phyloP scores from a whole-genome alignment of 331 rosid genomes.

The Spiraea crenata region DNA sequence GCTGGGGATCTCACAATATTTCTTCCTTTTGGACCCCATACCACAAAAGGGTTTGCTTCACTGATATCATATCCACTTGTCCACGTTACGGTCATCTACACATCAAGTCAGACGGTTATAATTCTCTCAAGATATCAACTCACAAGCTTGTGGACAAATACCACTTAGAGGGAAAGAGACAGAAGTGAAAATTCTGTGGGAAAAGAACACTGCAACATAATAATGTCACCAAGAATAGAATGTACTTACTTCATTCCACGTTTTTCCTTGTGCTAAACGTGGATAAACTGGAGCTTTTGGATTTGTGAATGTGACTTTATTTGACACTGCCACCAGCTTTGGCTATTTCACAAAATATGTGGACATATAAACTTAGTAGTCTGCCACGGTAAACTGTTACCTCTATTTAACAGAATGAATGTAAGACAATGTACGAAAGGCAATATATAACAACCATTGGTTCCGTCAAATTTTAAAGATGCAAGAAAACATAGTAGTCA shows the following conservation, averaged over 20 bases:
- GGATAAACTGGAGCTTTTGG: slow-evolving; percentile 92
- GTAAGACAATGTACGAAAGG: neutral
- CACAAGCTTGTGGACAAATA: neutral
- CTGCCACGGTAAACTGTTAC: neutral
- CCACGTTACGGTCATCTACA: slow-evolving; percentile 93
- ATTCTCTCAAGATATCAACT: slow-evolving; percentile 9
- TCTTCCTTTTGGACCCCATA: slow-evolving; percentile 71
- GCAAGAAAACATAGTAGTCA: neutral
- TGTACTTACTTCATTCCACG: slow-evolving; percentile 74
- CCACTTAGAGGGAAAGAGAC: neutral
- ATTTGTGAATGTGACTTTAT: slow-evolving; percentile 57
- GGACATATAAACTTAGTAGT: slow-evolving; percentile 7
- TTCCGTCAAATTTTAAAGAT: neutral
- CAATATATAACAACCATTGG: neutral
- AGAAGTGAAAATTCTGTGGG: neutral
- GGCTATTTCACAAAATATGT: slow-evolving; percentile 46
- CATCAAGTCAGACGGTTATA: slow-evolving; percentile 22
- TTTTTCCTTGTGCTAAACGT: slow-evolving; percentile 82
- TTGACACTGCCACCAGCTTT: slow-evolving; percentile 71
- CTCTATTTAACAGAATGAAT: neutral
- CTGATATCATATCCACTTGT: slow-evolving; percentile 75
- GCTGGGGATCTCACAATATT: slow-evolving; percentile 55
- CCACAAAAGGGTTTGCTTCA: slow-evolving; percentile 76
- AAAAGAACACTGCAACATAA: neutral
- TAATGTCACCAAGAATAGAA: slow-evolving; percentile 2